Conservation (phyloP, 2,329 filamentous ascomycete species). For the Sporothrix mexicana region DNA sequence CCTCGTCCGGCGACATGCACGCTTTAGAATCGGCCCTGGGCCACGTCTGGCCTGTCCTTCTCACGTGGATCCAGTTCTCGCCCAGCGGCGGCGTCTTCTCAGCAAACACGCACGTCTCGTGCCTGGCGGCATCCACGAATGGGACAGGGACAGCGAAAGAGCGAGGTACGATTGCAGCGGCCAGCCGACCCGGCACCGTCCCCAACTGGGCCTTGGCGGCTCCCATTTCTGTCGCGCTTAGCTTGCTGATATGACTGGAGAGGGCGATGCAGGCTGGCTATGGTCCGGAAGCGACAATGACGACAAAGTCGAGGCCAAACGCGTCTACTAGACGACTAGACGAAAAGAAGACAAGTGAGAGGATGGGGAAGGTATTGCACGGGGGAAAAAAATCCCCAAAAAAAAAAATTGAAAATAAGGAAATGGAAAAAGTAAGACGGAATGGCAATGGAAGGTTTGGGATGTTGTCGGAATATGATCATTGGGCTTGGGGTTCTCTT, state of each 20-base stretch:
- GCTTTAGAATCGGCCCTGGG: neutral
- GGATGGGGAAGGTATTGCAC: neutral
- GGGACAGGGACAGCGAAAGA: conserved; percentile 26
- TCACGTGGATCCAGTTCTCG: conserved; percentile 30
- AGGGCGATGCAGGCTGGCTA: neutral
- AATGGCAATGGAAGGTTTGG: conserved; percentile 5
- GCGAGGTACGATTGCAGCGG: conserved; percentile 18
- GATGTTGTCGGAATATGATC: neutral
- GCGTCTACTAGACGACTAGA: neutral
- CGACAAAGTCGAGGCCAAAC: neutral
- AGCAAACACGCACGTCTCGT: conserved; percentile 29
- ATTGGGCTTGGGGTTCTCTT: neutral
- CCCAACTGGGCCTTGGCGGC: neutral
- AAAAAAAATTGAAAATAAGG: neutral
- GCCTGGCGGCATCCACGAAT: conserved; percentile 16
- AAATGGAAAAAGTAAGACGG: neutral
- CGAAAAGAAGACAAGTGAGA: neutral
- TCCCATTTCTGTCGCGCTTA: conserved; percentile 7
- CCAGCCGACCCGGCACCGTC: neutral
- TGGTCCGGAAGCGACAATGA: neutral
- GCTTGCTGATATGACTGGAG: conserved; percentile 24
- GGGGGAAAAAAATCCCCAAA: neutral
- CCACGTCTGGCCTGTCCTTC: conserved; percentile 31
- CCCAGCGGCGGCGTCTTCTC: conserved; percentile 20
- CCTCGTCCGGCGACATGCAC: neutral